Percentiles rank a stretch among this genome's conserved stretches.
These are phyloP conservation scores for Botrytis pseudocinerea DNA, from an alignment of 2,329 filamentous ascomycete genomes.

Conservation along the genomic window DNA sequence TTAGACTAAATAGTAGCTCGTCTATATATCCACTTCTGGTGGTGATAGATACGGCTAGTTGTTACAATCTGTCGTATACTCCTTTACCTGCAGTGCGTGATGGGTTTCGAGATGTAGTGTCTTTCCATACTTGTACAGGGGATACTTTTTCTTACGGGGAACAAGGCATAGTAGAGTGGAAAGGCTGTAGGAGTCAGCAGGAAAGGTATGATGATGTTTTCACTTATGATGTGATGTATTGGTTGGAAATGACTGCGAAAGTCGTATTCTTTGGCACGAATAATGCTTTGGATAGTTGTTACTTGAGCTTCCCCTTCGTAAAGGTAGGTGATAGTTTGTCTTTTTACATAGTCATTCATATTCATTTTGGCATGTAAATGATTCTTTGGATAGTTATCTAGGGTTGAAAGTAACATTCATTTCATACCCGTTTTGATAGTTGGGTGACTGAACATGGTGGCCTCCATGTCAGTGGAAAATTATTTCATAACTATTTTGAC, in stretches of 20 bases:
- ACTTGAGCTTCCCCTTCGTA: neutral
- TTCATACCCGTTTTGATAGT: neutral
- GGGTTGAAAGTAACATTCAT: neutral
- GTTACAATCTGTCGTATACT: neutral
- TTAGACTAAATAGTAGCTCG: neutral
- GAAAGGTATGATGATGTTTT: neutral
- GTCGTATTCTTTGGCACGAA: neutral
- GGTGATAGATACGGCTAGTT: neutral
- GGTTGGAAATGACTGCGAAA: fast-evolving
- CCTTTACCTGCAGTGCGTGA: neutral
- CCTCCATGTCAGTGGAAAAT: neutral
- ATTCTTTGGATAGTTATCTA: neutral
- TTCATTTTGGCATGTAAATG: neutral
- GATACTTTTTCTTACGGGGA: too few species aligned
- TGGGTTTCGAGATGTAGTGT: neutral
- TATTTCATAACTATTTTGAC: neutral
- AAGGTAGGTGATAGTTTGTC: neutral
- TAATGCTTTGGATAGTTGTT: neutral
- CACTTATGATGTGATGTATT: neutral
- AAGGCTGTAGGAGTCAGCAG: neutral
- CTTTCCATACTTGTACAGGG: neutral
- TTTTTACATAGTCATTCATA: neutral
- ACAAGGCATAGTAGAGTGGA: neutral
- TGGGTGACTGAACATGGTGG: neutral
- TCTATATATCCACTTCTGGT: neutral